Base-by-base conservation (phyloP, 108 stramenopile genomes). In the Skeletonema marinoi region DNA sequence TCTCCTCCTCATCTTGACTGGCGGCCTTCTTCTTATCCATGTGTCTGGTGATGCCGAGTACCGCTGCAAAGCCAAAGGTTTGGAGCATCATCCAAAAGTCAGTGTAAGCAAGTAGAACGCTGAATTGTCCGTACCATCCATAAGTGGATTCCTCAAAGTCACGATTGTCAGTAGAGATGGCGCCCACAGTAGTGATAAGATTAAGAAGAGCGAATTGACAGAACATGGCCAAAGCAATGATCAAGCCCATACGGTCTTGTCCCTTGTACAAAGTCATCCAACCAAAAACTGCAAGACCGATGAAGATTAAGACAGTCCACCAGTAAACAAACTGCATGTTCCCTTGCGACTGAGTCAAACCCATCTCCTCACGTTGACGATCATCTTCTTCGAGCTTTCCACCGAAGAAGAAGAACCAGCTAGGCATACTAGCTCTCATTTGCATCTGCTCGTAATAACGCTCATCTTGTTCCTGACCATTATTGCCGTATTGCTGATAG, bases 41-140 rank as follows among this genome's bases (percentile, higher is more conserved):
- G 25, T 5, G 8, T 11, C 25, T 29, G 9, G 54, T 56, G 19
- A 56, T 4, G 4, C 6, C 25, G 21, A 56, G 54, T 10, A 56
- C 54, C 4, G 4, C 19, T 4, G 54, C 54, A 56, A 56, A 56
- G 2, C 54, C 54, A 9, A 56, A 56, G 0, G 54, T 56, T 21
- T 56, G 54, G 54, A 56, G 19, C 56, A 87, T 48, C 64, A 83
- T 78, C 79, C 85, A 86, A 60, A 85, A 85, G 66, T 86, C 76
- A 63, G 87, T 84, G 19, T 88, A 86, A 32, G 83, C 87, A 44
- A 89, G 77, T 30, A 89, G 75, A 6, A 88, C 87, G 51, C 78
- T 58, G 41, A 80, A 84, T 70, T 89, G 89, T 11, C 87, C 87
- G 65, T 87, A 89, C 71, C 83, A 87, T 32, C 89, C 89, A 61